These are phyloP conservation scores for Hyphopichia pseudoburtonii DNA, from an alignment of 1,139 yeast species.

Conservation along the genomic window DNA sequence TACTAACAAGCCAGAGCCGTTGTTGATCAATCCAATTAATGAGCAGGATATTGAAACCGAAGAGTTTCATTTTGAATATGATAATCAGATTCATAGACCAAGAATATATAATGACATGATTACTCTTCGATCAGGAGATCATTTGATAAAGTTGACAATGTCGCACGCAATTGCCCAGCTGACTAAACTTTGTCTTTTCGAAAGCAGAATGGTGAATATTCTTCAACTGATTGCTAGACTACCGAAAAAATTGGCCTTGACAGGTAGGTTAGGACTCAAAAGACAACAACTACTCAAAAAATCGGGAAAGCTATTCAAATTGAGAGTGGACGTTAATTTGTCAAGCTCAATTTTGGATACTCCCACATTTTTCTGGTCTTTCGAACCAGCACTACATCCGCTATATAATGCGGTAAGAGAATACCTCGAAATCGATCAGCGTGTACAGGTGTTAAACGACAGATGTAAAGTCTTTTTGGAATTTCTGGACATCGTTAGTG, in stretches of 20 bases:
- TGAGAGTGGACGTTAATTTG: slow-evolving; percentile 89
- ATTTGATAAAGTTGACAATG: slow-evolving; percentile 85
- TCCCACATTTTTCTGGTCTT: slow-evolving; percentile 95
- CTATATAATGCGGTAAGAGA: slow-evolving; percentile 87
- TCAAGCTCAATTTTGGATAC: slow-evolving; percentile 90
- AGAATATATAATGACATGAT: slow-evolving; percentile 93
- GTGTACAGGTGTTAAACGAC: slow-evolving; percentile 91
- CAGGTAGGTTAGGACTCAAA: slow-evolving; percentile 80
- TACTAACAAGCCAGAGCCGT: slow-evolving; percentile 39
- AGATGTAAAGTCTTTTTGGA: slow-evolving; percentile 92
- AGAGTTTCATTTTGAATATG: slow-evolving; percentile 91
- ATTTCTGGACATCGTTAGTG: slow-evolving; percentile 88
- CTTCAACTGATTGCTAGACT: slow-evolving; percentile 81
- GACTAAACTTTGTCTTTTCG: slow-evolving; percentile 86
- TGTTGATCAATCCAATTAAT: slow-evolving; percentile 72
- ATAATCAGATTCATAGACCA: slow-evolving; percentile 77
- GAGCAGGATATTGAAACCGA: slow-evolving; percentile 95
- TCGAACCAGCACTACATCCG: slow-evolving; percentile 94
- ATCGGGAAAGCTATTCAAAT: slow-evolving; percentile 84
- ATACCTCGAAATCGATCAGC: slow-evolving; percentile 88
- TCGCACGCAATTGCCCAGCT: slow-evolving; percentile 98
- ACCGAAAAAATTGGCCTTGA: slow-evolving; percentile 85
- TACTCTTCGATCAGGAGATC: slow-evolving; percentile 87
- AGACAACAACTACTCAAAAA: slow-evolving; percentile 79
- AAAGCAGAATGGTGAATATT: slow-evolving; percentile 83